A percentile compares a stretch with the other conserved stretches of the same genome.
Conservation (phyloP, 164 flowering plant species). For the Amborella trichopoda region DNA sequence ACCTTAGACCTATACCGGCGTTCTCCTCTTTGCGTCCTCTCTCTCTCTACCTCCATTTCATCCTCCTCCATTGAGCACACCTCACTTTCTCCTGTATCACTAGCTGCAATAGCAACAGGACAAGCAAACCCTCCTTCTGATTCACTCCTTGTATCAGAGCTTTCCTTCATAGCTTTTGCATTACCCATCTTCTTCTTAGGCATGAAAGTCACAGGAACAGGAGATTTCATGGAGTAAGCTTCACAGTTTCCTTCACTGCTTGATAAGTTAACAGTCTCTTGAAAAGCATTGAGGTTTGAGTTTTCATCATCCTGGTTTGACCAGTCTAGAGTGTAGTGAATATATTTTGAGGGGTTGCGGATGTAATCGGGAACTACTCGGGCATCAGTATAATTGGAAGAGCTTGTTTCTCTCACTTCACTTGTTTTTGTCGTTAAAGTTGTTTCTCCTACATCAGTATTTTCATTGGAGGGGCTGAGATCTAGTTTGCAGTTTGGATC, state of each 20-base stretch:
- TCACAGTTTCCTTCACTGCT: neutral
- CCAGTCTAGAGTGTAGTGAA: slow-evolving; percentile 54
- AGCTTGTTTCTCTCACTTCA: no score
- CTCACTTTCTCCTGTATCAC: slow-evolving; percentile 28
- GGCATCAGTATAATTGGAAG: no score
- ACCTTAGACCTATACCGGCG: slow-evolving; percentile 53
- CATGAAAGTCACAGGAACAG: slow-evolving; percentile 45
- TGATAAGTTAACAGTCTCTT: slow-evolving; percentile 26
- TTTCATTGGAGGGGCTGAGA: no score
- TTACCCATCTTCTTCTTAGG: slow-evolving; percentile 43
- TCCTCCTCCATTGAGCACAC: slow-evolving; percentile 84
- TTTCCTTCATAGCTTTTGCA: slow-evolving; percentile 5
- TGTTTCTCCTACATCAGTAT: no score
- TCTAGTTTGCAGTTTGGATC: slow-evolving; percentile 27
- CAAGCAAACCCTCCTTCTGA: no score
- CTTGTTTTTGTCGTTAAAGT: no score
- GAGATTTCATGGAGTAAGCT: slow-evolving; percentile 17
- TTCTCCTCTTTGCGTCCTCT: slow-evolving; percentile 18
- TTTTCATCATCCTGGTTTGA: slow-evolving; percentile 28
- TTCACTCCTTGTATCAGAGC: slow-evolving; percentile 9
- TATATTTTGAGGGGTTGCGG: slow-evolving; percentile 64
- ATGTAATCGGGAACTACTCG: slow-evolving; percentile 67
- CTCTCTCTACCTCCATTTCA: slow-evolving; percentile 19
- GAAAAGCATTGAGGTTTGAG: slow-evolving; percentile 47
- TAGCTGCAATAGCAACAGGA: slow-evolving; percentile 35